Percentiles rank a stretch among this genome's conserved stretches.
These are phyloP conservation scores for Fusarium siculi DNA, from an alignment of 2,329 filamentous ascomycete species.

Conservation along the genomic window DNA sequence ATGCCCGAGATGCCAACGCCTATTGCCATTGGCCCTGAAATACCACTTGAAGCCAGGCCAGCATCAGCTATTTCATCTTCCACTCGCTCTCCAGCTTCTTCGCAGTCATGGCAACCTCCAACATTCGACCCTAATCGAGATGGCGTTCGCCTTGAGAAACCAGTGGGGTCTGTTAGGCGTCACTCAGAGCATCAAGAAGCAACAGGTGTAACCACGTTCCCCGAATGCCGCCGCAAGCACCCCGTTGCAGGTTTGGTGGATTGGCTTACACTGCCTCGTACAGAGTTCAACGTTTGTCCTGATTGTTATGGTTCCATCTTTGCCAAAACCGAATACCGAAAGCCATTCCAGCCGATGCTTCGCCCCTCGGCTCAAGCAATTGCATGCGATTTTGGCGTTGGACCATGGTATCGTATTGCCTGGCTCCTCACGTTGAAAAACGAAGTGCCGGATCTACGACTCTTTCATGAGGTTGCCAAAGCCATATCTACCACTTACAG, in stretches of 20 bases:
- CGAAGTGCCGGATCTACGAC: conserved; percentile 69
- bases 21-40: conserved; percentile 38
- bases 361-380: conserved; percentile 68
- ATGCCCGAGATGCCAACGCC: conserved; percentile 43
- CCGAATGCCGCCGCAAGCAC: conserved; percentile 75
- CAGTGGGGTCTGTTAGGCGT: conserved; percentile 60
- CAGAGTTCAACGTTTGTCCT: conserved; percentile 83
- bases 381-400: conserved; percentile 81
- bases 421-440: conserved; percentile 84
- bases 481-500: conserved; percentile 61
- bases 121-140: conserved; percentile 56
- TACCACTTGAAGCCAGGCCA: conserved; percentile 36
- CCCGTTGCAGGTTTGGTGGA: conserved; percentile 74
- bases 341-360: conserved; percentile 69
- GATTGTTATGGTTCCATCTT: conserved; percentile 80
- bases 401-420: conserved; percentile 84
- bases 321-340: conserved; percentile 72
- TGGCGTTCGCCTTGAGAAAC: conserved; percentile 50
- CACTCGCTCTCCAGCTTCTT: conserved; percentile 29
- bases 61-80: conserved; percentile 41
- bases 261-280: conserved; percentile 81
- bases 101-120: conserved; percentile 58
- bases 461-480: conserved; percentile 76
- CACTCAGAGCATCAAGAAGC: conserved; percentile 59
- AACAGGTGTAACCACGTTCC: conserved; percentile 58